These are phyloP conservation scores for Fusarium multiceps DNA, from an alignment of 2,329 filamentous ascomycete genomes.

Conservation along the genomic window DNA sequence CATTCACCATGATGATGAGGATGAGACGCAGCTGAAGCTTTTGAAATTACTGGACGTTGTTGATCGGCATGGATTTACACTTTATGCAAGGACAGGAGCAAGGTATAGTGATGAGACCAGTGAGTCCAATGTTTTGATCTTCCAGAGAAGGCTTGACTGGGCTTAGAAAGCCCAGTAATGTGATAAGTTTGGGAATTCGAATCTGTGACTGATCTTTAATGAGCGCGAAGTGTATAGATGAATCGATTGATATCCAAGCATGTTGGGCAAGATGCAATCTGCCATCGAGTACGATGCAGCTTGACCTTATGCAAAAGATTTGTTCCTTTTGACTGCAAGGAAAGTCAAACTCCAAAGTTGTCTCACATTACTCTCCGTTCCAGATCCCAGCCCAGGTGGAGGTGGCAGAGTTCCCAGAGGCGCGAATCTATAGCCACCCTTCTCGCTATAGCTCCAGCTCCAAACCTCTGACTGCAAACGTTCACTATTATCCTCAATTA, in stretches of 20 bases:
- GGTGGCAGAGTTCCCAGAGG: constrained; percentile 39
- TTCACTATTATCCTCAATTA: constrained; percentile 64
- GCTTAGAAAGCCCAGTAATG: neutral
- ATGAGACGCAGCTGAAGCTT: constrained; percentile 14
- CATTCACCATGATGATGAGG: neutral
- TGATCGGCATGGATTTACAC: constrained; percentile 12
- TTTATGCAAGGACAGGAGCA: constrained; percentile 1
- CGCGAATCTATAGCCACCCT: constrained; percentile 37
- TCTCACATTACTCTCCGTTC: constrained; percentile 35
- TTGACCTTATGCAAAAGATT: neutral
- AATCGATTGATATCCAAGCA: neutral
- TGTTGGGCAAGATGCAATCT: neutral
- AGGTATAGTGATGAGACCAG: neutral
- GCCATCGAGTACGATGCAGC: neutral
- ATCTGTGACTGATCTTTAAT: neutral
- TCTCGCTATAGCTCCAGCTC: constrained; percentile 65
- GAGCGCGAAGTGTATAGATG: too few relatives aligned
- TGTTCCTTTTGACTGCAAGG: constrained; percentile 31
- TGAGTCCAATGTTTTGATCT: constrained; percentile 20
- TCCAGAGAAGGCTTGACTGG: constrained; percentile 12
- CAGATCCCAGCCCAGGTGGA: constrained; percentile 18
- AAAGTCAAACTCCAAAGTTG: constrained; percentile 40
- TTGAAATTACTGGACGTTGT: constrained; percentile 9
- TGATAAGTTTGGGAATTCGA: fast-evolving
- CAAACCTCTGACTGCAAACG: constrained; percentile 70